phyloP scores from a whole-genome alignment of 352 stramenopile genomes.

The Globisporangium emineosum region DNA sequence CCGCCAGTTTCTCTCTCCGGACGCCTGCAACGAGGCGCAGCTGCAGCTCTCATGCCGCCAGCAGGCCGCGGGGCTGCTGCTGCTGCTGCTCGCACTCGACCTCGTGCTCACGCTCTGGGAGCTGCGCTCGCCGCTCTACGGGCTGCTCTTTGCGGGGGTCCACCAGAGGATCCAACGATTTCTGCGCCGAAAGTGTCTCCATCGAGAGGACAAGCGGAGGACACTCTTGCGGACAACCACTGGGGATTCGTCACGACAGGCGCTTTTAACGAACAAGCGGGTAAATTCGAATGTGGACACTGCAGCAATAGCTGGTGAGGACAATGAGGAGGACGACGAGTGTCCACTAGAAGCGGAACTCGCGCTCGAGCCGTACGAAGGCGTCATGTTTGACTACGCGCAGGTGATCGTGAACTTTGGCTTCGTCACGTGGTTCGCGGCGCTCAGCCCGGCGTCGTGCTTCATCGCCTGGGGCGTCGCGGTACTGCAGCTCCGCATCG shows the following conservation, averaged over 20 bases:
- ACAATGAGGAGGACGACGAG: background rate
- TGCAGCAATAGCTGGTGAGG: background rate
- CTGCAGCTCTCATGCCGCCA: slow-evolving; percentile 32
- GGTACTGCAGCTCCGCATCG: slow-evolving; percentile 57
- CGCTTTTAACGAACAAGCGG: slow-evolving; percentile 9
- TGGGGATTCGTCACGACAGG: background rate
- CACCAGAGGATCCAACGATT: slow-evolving; percentile 1
- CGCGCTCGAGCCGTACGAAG: slow-evolving; percentile 49
- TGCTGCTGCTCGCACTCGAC: slow-evolving; percentile 41
- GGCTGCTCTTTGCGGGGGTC: slow-evolving; percentile 14
- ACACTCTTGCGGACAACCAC: slow-evolving; percentile 1
- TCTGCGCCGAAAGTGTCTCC: background rate
- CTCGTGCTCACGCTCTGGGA: slow-evolving; percentile 32
- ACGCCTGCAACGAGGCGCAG: slow-evolving; percentile 18
- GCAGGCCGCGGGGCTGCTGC: slow-evolving; percentile 47
- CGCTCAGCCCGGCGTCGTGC: slow-evolving; percentile 34
- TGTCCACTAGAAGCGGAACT: slow-evolving; percentile 36
- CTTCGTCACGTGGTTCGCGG: slow-evolving; percentile 65
- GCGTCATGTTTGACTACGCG: slow-evolving; percentile 76
- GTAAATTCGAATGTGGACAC: background rate
- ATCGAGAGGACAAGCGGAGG: background rate
- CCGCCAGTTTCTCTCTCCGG: slow-evolving; percentile 26
- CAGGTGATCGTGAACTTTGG: slow-evolving; percentile 62
- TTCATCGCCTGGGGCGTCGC: slow-evolving; percentile 49
- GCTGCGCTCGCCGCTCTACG: slow-evolving; percentile 32